phyloP scores from a whole-genome alignment of 805 yeast genomes.

The Yamadazyma paraphyllophila region DNA sequence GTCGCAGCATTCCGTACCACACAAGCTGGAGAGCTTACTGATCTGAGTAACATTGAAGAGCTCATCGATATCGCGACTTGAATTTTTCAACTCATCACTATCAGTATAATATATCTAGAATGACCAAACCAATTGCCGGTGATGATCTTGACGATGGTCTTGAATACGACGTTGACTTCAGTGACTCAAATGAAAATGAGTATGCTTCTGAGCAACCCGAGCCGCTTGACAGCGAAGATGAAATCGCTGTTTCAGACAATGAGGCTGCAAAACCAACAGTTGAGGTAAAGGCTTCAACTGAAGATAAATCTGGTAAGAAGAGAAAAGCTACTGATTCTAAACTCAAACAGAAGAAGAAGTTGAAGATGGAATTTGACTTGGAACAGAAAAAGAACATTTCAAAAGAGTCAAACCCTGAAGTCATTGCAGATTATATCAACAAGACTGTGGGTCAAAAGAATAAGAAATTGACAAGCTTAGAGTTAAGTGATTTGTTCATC shows the following conservation, averaged over 20 bases:
- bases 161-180: constrained; percentile 51
- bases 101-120: neutral
- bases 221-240: constrained; percentile 29
- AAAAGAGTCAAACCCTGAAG: constrained; percentile 47
- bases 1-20: no score
- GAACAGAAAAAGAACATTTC: constrained; percentile 58
- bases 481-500: constrained; percentile 63
- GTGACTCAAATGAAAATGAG: constrained; percentile 17
- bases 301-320: constrained; percentile 14
- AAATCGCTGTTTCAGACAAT: constrained; percentile 11
- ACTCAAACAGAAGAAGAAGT: constrained; percentile 61
- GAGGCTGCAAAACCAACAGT: constrained; percentile 10
- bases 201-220: constrained; percentile 18
- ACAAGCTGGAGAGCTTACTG: no score
- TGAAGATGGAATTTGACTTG: constrained; percentile 64
- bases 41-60: no score
- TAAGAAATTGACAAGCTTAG: constrained; percentile 71
- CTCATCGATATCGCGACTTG: neutral
- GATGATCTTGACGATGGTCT: constrained; percentile 84
- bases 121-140: constrained; percentile 24
- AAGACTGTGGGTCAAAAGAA: constrained; percentile 55
- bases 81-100: constrained; percentile 10
- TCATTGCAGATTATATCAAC: constrained; percentile 68
- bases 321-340: constrained; percentile 33
- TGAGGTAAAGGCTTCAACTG: neutral